Base-by-base conservation (phyloP, 2,329 filamentous ascomycete species). In the Rutstroemia sp. region DNA sequence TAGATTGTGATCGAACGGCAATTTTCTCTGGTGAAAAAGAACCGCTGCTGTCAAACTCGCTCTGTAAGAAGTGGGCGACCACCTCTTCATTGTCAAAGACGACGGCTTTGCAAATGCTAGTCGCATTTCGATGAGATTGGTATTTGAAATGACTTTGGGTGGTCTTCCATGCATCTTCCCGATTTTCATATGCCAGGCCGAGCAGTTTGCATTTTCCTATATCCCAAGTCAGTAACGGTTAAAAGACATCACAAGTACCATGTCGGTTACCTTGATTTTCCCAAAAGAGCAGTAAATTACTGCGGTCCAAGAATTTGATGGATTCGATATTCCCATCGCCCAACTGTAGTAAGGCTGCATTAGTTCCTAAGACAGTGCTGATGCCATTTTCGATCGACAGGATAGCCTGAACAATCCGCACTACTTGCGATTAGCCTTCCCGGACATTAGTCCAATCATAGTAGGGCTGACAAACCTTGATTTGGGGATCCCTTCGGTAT, bases 311-410 rank as follows among this genome's bases (percentile, higher is more conserved):
- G 39, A 70, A 64, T 51, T 65, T 69, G 10, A 69, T 37, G 57
- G 70, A 68, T 52, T 63, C 65, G 37, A 71, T 60, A 14, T 44
- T 50, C 14, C 68, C 68, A 57, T 62, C 54, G 21, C 65, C 66
- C 48, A 71, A 57, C 41, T 65, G 58, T 8, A 70, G 30, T 17
- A 48, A 41, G 41, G 62, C 55, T 23, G 59, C 60, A 46, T 62
- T 60, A 6, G 60, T 57, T n/a, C 48, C 50, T 9, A 58, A 48
- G 7, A 64, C 48, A 38, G 59, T 61, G 51, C 69, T 71, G 10
- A 69, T 64, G 12, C 68, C 67, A 49, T 64, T 68, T 51, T 69
- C 63, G 19, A 69, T 61, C 23, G 46, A 39, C 14, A 70, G 47
- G 16, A 42, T 53, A 14, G 68, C 38, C 21, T 64, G 64, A 48